Percentiles rank a stretch among this genome's conserved stretches.
These are phyloP conservation scores for Trichoderma harzianum DNA, from an alignment of 2,329 filamentous ascomycete species.

Conservation along the genomic window DNA sequence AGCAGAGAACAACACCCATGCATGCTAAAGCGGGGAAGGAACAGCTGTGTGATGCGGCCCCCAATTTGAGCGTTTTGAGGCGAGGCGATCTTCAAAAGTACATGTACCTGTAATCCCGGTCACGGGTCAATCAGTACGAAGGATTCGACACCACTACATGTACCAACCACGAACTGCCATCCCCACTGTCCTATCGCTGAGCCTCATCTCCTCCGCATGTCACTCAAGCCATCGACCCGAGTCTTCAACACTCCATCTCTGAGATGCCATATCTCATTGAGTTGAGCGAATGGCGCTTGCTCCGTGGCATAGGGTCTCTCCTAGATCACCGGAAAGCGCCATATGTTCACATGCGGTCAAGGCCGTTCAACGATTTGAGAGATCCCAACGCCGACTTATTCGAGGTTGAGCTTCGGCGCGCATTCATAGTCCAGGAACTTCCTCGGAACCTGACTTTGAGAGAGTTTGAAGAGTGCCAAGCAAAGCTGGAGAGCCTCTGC, in stretches of 20 bases:
- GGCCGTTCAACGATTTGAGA: not conserved
- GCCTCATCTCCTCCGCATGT: not conserved
- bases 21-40: not conserved
- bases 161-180: not conserved
- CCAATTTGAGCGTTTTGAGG: not conserved
- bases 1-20: not conserved
- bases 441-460: not conserved
- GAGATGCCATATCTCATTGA: conserved; percentile 1
- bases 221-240: not conserved
- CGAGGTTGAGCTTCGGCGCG: not conserved
- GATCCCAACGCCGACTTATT: not conserved
- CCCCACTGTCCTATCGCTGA: not conserved
- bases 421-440: not conserved
- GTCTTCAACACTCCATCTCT: not conserved
- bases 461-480: not conserved
- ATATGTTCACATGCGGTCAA: not conserved
- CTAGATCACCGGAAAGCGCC: not conserved
- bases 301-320: not conserved
- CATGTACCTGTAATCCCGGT: not conserved
- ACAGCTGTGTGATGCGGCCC: not conserved
- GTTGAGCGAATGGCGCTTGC: not conserved
- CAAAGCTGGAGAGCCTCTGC: not conserved
- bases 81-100: not conserved
- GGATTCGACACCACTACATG: not conserved
- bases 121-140: not conserved